phyloP scores from a whole-genome alignment of 257 asterid species.

The Eustoma russellianum region DNA sequence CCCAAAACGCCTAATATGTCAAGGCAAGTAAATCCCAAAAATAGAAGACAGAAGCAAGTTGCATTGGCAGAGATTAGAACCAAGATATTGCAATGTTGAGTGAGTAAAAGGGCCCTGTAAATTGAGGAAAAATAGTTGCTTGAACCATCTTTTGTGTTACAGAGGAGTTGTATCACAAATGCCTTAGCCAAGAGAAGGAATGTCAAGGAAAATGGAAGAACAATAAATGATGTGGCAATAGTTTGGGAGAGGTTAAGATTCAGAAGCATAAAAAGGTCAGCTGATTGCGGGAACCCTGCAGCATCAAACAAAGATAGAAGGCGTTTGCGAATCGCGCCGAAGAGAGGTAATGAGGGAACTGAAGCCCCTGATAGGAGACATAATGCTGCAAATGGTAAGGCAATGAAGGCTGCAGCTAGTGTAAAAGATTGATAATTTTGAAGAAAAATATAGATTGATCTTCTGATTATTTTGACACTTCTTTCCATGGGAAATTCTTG shows the following conservation, averaged over 20 bases:
- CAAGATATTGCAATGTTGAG: slow-evolving; percentile 49
- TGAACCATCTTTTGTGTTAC: slow-evolving; percentile 6
- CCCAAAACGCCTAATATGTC: slow-evolving; percentile 29
- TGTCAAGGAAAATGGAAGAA: slow-evolving; percentile 57
- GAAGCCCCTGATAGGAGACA: slow-evolving; percentile 48
- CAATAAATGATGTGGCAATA: slow-evolving; percentile 31
- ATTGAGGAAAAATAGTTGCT: slow-evolving; percentile 16
- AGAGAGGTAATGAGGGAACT: slow-evolving; percentile 31
- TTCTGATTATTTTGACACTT: slow-evolving; percentile 42
- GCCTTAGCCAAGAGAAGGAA: slow-evolving; percentile 62
- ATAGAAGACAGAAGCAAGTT: slow-evolving; percentile 45
- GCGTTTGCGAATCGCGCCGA: slow-evolving; percentile 35
- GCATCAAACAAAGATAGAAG: slow-evolving; percentile 43
- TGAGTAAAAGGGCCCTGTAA: slow-evolving; percentile 38
- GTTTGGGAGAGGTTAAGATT: slow-evolving; percentile 67
- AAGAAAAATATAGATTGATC: slow-evolving; percentile 61
- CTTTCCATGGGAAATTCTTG: slow-evolving; percentile 29
- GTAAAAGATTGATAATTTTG: slow-evolving; percentile 54
- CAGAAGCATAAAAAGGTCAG: slow-evolving; percentile 45
- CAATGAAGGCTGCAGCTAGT: slow-evolving; percentile 43
- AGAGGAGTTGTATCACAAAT: slow-evolving; percentile 24
- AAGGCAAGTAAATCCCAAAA: slow-evolving; percentile 24
- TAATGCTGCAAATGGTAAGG: slow-evolving; percentile 57
- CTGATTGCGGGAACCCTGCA: slow-evolving; percentile 60
- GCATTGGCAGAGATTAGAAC: slow-evolving; percentile 55